These are phyloP conservation scores for Gossypium laxum DNA, from an alignment of 441 rosid genomes.

Conservation along the genomic window DNA sequence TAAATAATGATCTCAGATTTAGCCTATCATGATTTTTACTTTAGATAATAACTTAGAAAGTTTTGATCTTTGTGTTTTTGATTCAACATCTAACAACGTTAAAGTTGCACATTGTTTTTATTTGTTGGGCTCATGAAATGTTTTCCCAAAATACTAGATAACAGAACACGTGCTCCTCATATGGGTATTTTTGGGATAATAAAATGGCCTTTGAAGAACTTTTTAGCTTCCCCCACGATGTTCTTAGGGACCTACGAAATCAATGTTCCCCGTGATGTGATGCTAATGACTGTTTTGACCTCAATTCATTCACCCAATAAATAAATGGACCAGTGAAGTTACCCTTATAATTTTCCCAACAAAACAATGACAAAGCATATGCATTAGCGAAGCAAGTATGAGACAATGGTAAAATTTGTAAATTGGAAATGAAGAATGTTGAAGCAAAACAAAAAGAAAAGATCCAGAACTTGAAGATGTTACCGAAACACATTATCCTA, in stretches of 20 bases:
- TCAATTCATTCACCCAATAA: background rate
- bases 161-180: background rate
- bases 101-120: background rate
- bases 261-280: background rate
- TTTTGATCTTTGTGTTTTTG: background rate
- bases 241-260: background rate
- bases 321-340: background rate
- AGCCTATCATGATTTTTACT: background rate
- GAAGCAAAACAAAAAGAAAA: background rate
- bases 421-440: background rate
- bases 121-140: background rate
- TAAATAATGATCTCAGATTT: slow-evolving; percentile 1
- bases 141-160: slow-evolving; percentile 5
- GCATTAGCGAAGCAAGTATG: background rate
- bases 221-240: background rate
- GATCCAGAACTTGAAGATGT: slow-evolving; percentile 17
- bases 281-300: background rate
- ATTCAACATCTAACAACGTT: background rate
- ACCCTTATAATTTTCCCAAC: background rate
- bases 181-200: background rate
- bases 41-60: background rate
- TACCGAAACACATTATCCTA: slow-evolving; percentile 78
- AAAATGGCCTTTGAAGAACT: background rate
- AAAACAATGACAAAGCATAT: background rate
- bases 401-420: background rate